These are phyloP conservation scores for Kingdonia uniflora DNA, from an alignment of 164 flowering plant species.

Conservation along the genomic window DNA sequence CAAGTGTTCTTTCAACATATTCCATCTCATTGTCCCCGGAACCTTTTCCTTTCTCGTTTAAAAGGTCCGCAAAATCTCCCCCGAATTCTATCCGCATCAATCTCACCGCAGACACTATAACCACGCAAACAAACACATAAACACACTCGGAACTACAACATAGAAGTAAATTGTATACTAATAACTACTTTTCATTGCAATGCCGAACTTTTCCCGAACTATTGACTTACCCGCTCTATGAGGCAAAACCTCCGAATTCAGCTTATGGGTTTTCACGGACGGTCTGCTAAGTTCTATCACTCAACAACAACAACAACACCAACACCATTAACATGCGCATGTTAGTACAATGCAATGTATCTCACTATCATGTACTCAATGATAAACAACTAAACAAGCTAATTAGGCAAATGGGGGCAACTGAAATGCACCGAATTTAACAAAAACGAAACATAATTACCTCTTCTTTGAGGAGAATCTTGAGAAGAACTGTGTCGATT, in stretches of 20 bases:
- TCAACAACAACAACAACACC: background rate
- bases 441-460: conserved; percentile 1
- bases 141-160: background rate
- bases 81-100: conserved; percentile 82
- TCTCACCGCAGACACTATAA: conserved; percentile 79
- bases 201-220: too few relatives aligned
- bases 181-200: too few relatives aligned
- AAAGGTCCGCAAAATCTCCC: conserved; percentile 88
- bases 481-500: background rate
- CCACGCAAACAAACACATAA: too few relatives aligned
- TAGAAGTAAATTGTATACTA: background rate
- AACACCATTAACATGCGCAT: background rate
- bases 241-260: conserved; percentile 75
- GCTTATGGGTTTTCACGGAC: conserved; percentile 10
- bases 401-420: too few relatives aligned
- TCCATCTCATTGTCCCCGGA: conserved; percentile 82
- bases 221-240: conserved; percentile 67
- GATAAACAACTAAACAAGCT: too few relatives aligned
- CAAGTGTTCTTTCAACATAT: conserved; percentile 78
- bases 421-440: too few relatives aligned
- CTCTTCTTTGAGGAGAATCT: background rate
- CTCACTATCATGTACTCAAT: background rate
- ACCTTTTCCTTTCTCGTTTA: conserved; percentile 76
- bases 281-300: conserved; percentile 1
- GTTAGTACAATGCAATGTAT: background rate